These are phyloP conservation scores for Hanseniaspora valbyensis DNA, from an alignment of 805 yeast species.

Conservation along the genomic window DNA sequence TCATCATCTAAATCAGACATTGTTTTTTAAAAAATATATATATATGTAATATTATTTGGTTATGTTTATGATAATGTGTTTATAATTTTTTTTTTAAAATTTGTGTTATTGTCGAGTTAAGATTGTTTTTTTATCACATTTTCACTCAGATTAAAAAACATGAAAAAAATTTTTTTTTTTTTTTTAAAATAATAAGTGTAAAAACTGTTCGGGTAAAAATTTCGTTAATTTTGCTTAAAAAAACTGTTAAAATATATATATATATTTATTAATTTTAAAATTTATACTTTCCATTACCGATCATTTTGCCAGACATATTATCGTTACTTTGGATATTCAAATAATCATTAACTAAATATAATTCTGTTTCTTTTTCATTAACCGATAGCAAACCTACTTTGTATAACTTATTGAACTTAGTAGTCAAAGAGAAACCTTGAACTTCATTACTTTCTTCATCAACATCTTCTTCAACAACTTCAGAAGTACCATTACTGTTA, in stretches of 20 bases:
- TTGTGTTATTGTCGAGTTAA: too few relatives aligned
- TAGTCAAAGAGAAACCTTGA: constrained; percentile 2
- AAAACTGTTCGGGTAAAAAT: too few relatives aligned
- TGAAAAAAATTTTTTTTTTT: too few relatives aligned
- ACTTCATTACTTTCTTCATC: neutral
- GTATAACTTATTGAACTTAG: constrained; percentile 8
- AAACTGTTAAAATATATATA: too few relatives aligned
- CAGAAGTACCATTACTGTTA: too few relatives aligned
- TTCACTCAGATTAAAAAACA: too few relatives aligned
- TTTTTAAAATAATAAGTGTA: too few relatives aligned
- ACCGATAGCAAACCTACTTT: constrained; percentile 1
- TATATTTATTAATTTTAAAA: too few relatives aligned
- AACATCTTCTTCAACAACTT: neutral
- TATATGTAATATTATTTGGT: neutral
- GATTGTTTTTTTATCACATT: too few relatives aligned
- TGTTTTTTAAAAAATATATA: neutral
- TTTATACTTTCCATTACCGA: constrained; percentile 5
- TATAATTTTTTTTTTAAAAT: too few relatives aligned
- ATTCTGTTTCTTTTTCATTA: neutral
- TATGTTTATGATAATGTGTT: neutral
- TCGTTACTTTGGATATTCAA: neutral
- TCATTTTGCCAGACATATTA: neutral
- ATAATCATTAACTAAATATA: constrained; percentile 7
- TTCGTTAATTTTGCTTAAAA: too few relatives aligned
- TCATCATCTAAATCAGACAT: constrained; percentile 93